Conservation (phyloP, 805 yeast species). For the Candida multigemmis region DNA sequence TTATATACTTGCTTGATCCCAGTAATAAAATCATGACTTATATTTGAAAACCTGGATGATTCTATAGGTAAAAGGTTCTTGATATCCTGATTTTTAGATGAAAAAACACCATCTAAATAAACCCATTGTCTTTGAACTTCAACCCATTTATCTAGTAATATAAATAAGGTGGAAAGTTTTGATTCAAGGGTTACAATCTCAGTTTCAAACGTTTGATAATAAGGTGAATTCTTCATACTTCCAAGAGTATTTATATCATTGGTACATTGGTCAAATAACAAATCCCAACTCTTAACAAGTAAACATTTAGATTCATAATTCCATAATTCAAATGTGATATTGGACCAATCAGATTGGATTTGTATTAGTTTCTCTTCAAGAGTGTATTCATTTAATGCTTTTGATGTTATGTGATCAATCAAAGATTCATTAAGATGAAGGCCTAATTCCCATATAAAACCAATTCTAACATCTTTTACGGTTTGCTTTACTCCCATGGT, state of each 20-base stretch:
- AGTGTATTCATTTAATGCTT: slow-evolving; percentile 66
- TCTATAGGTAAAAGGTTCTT: slow-evolving; percentile 61
- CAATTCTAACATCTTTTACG: slow-evolving; percentile 45
- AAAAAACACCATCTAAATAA: slow-evolving; percentile 73
- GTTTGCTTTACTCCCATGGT: too few relatives aligned
- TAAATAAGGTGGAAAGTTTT: slow-evolving; percentile 40
- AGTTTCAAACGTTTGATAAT: slow-evolving; percentile 50
- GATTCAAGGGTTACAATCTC: slow-evolving; percentile 47
- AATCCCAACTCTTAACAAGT: slow-evolving; percentile 63
- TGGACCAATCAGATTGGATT: slow-evolving; percentile 51
- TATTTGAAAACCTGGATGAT: slow-evolving; percentile 51
- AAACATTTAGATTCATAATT: slow-evolving; percentile 42
- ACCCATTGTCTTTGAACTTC: slow-evolving; percentile 88
- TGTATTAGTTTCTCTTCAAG: slow-evolving; percentile 47
- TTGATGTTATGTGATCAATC: slow-evolving; percentile 41
- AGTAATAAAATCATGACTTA: slow-evolving; percentile 53
- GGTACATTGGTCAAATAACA: slow-evolving; percentile 45
- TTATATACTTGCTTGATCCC: slow-evolving; percentile 42
- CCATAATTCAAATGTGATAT: slow-evolving; percentile 41
- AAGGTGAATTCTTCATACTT: slow-evolving; percentile 66
- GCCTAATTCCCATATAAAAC: slow-evolving; percentile 55
- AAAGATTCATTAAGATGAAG: slow-evolving; percentile 33
- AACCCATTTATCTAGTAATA: slow-evolving; percentile 60
- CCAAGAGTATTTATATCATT: slow-evolving; percentile 54
- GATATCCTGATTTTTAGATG: slow-evolving; percentile 43